These are phyloP conservation scores for Lactifluus pinguis DNA, from an alignment of 768 basidiomycete genomes.

Conservation along the genomic window DNA sequence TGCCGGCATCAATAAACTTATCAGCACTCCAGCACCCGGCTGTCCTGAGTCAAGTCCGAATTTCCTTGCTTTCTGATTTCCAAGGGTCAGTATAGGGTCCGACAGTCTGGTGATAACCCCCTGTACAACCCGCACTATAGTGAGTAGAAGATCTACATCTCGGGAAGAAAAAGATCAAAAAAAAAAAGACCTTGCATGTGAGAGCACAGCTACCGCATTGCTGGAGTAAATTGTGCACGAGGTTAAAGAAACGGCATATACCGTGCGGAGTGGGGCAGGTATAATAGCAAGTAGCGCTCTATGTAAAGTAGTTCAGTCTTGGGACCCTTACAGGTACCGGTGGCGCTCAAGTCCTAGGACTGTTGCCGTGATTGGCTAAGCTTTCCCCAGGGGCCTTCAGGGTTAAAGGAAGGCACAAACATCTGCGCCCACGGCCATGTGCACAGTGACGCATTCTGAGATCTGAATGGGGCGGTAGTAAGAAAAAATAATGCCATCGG, in stretches of 20 bases:
- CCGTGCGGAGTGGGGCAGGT: not conserved
- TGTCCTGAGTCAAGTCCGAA: not conserved
- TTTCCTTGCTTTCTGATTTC: not conserved
- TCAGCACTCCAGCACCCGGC: not conserved
- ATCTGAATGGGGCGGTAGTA: too few relatives aligned
- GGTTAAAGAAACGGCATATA: not conserved
- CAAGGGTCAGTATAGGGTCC: not conserved
- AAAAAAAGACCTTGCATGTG: not conserved
- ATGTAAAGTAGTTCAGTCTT: not conserved
- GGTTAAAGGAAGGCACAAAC: not conserved
- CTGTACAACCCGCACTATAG: too few relatives aligned
- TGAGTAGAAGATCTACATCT: not conserved
- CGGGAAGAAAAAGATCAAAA: not conserved
- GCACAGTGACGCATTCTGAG: constrained; percentile 1
- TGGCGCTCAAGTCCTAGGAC: constrained; percentile 1
- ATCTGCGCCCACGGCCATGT: constrained; percentile 1
- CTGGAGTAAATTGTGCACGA: not conserved
- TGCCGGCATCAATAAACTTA: constrained; percentile 6
- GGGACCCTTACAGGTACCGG: constrained; percentile 3
- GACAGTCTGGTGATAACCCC: not conserved
- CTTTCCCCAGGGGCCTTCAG: not conserved
- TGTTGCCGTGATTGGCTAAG: constrained; percentile 1
- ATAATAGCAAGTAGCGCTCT: not conserved
- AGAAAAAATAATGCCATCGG: not conserved
- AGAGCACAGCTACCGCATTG: not conserved